Evolutionary conservation across 495 filamentous ascomycete genomes (phyloP).

Genomic region (Podospora conica): DNA sequence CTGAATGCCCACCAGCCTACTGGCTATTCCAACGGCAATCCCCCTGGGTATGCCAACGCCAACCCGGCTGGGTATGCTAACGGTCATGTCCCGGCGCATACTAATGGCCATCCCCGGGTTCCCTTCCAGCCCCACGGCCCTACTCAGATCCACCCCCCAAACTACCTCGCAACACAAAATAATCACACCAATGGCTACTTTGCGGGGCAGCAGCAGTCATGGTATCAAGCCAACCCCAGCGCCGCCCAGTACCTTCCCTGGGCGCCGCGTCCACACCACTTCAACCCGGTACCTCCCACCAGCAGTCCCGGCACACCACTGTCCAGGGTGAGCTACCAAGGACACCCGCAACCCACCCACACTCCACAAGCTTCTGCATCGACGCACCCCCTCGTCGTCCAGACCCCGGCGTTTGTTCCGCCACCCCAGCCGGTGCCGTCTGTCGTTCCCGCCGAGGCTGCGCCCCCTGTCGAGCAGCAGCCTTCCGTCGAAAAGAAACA

Average conservation of each 20-base stretch:
- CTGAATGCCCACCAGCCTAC: background rate
- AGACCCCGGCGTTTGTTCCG: background rate
- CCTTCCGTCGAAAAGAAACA: background rate
- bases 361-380: background rate
- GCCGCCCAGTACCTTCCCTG: background rate
- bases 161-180: background rate
- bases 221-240: background rate
- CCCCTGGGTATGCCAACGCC: background rate
- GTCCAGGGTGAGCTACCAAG: background rate
- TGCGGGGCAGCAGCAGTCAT: background rate
- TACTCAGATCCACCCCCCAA: too few species aligned
- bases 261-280: background rate
- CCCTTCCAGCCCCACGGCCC: background rate
- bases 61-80: background rate
- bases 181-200: background rate
- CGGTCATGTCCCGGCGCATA: background rate
- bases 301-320: background rate
- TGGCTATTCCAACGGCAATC: background rate
- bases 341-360: background rate
- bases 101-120: background rate
- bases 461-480: background rate
- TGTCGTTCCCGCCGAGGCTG: constrained; percentile 32
- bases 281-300: background rate
- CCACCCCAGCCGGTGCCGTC: constrained; percentile 18
- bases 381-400: background rate